Percentiles rank a stretch among this genome's conserved stretches.
phyloP scores from a whole-genome alignment of 2,329 filamentous ascomycete species.

The Fusarium virguliforme region DNA sequence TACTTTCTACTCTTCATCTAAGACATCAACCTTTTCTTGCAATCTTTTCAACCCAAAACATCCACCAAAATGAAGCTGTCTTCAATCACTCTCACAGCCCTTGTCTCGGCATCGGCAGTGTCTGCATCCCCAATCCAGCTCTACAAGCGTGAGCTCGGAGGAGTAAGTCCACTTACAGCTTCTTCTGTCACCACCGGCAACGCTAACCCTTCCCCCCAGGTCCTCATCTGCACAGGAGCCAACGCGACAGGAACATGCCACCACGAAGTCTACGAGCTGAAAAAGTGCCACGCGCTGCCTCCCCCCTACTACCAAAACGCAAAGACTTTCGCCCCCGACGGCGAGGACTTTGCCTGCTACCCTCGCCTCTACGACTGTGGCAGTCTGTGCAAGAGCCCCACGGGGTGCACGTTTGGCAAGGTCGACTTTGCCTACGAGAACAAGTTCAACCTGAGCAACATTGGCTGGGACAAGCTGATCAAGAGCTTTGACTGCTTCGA shows the following conservation, averaged over 20 bases:
- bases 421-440: constrained; percentile 63
- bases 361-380: constrained; percentile 61
- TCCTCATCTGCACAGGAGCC: constrained; percentile 67
- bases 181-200: neutral
- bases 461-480: constrained; percentile 62
- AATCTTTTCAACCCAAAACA: constrained; percentile 6
- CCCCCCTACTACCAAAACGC: constrained; percentile 60
- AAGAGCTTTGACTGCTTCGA: constrained; percentile 56
- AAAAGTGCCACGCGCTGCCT: constrained; percentile 64
- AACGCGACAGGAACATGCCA: constrained; percentile 66
- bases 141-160: constrained; percentile 62
- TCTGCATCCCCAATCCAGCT: constrained; percentile 51
- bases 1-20: constrained; percentile 16
- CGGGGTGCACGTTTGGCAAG: constrained; percentile 68
- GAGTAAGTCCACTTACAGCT: constrained; percentile 64
- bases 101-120: constrained; percentile 44
- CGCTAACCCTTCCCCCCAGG: constrained; percentile 52
- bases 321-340: constrained; percentile 68
- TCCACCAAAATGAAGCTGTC: constrained; percentile 53
- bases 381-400: constrained; percentile 65
- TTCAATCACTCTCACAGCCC: constrained; percentile 40
- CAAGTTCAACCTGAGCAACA: constrained; percentile 65
- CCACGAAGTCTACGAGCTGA: constrained; percentile 61
- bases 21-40: constrained; percentile 15
- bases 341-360: constrained; percentile 65